These are phyloP conservation scores for Creolimax fragrantissima DNA, from an alignment of 78 protist genomes.

Conservation along the genomic window DNA sequence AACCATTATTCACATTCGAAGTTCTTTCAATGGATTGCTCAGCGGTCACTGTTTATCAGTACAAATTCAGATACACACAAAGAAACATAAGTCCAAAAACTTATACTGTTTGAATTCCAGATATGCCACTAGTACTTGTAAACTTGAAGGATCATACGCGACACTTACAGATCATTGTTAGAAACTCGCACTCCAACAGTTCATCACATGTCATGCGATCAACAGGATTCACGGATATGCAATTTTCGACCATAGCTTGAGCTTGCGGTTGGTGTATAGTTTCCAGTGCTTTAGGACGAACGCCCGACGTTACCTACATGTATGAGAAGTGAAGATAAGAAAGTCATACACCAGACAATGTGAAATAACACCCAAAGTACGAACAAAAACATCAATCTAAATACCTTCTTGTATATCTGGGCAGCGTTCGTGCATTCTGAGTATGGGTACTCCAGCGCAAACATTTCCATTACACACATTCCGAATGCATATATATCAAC, in stretches of 20 bases:
- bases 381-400: not conserved
- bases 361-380: not conserved
- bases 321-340: not conserved
- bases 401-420: not conserved
- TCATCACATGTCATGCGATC: not conserved
- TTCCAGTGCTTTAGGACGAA: slow-evolving; percentile 27
- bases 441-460: slow-evolving; percentile 72
- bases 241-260: slow-evolving; percentile 32
- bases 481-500: slow-evolving; percentile 92
- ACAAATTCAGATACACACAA: no score
- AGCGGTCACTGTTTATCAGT: not conserved
- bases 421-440: slow-evolving; percentile 67
- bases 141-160: not conserved
- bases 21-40: not conserved
- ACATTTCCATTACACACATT: slow-evolving; percentile 87
- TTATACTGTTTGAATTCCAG: no score
- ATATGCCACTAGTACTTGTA: no score
- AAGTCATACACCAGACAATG: not conserved
- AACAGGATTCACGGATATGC: slow-evolving; percentile 11
- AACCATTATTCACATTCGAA: not conserved
- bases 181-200: slow-evolving; percentile 3
- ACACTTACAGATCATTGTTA: not conserved
- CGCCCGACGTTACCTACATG: not conserved
- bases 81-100: not conserved
- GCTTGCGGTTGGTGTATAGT: slow-evolving; percentile 17